Percentiles rank a stretch among this genome's conserved stretches.
These are phyloP conservation scores for Prunus mongolica DNA, from an alignment of 306 rosid genomes.

Conservation along the genomic window DNA sequence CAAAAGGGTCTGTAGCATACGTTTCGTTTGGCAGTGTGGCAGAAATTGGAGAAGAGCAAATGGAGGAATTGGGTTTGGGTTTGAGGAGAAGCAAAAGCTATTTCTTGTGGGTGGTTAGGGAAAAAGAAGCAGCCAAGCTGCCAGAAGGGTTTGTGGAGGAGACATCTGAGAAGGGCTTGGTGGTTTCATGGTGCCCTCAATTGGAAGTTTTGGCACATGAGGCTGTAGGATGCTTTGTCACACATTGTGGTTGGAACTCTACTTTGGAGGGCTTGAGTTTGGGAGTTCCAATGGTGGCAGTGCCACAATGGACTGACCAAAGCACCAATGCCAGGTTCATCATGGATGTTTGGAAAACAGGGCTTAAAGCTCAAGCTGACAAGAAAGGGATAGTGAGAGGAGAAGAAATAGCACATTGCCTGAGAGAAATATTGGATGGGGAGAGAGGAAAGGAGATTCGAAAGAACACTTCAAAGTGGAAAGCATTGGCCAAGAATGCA, in stretches of 20 bases:
- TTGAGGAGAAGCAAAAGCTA: not conserved
- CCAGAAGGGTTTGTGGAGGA: constrained; percentile 20
- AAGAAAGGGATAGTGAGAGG: constrained; percentile 6
- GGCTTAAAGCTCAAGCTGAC: not conserved
- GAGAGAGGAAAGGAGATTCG: constrained; percentile 6
- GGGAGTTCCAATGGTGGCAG: not conserved
- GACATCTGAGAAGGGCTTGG: not conserved
- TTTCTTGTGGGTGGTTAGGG: constrained; percentile 33
- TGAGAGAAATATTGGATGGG: constrained; percentile 14
- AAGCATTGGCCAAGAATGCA: constrained; percentile 4
- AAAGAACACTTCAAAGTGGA: constrained; percentile 9
- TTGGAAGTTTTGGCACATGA: not conserved
- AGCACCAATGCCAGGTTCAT: constrained; percentile 16
- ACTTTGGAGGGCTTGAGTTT: too few relatives aligned
- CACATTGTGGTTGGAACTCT: not conserved
- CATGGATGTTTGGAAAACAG: constrained; percentile 15
- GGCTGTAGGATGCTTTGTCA: not conserved
- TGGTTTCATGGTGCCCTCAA: constrained; percentile 1
- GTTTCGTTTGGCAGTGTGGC: constrained; percentile 29
- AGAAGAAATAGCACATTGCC: not conserved
- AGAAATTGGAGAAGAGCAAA: constrained; percentile 10
- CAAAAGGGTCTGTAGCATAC: constrained; percentile 24
- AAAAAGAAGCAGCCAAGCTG: constrained; percentile 10
- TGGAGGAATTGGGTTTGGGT: constrained; percentile 18
- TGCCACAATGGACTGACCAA: constrained; percentile 26